Evolutionary conservation across 2,329 filamentous ascomycete species (phyloP), one percentile per base, ranked within the genome.

Genomic region (Bipolaris cookei): DNA sequence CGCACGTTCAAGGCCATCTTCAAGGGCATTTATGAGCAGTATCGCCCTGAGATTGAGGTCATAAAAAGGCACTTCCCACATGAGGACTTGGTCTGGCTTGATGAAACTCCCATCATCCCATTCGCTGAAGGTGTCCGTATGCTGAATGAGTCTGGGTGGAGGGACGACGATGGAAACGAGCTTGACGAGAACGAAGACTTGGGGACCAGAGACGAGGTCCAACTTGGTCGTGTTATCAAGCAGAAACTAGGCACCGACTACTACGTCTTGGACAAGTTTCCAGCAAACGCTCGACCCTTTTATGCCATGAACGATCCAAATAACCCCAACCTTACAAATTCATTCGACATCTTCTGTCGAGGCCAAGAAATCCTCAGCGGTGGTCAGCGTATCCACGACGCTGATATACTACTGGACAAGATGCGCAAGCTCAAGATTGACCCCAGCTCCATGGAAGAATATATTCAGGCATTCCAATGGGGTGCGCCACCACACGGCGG

Each of bases 201-300:
- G 21, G 87, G 88, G 43, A 97, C 93, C 0, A 84, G 90, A 18
- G 91, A 95, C 58, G 93, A 97, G 78, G 93, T 96, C 21, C 88
- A 90, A 13, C 84, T 97, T 0, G 93, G 94, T 8, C 83, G 91
- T 70, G 80, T 97, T 14, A 87, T 97, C 69, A 94, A 90, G 78
- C 86, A 96, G 72, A 92, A 93, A 78, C 95, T 90, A 70, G 83
- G 86, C 53, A 96, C 93, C 0, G 93, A 97, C 69, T 97, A 96
- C 79, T 97, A 95, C 77, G 89, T 97, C 61, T 84, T 97, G 38
- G 93, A 97, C 83, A 96, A 96, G 72, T 97, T 97, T 80, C 93
- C 93, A 0, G 81, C 86, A 20, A 88, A 87, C 6, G 93, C 91
- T 2, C 86, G 93, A 41, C 93, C 93, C 0, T 97, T 97, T 78